A percentile compares a stretch with the other conserved stretches of the same genome.
These are phyloP conservation scores for Tylopilus balloui DNA, from an alignment of 768 basidiomycete genomes.

Conservation along the genomic window DNA sequence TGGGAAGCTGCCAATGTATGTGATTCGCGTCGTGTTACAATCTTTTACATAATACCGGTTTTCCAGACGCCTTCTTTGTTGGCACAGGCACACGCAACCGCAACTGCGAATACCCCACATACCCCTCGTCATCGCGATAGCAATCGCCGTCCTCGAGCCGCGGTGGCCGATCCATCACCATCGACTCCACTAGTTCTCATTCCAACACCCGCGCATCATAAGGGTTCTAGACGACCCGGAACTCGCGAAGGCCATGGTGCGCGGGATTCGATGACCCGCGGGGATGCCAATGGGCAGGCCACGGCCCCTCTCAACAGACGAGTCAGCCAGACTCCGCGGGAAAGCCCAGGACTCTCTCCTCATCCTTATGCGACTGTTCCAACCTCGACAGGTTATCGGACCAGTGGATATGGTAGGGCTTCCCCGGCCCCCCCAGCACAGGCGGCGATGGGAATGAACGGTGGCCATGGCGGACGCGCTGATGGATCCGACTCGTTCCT, in stretches of 20 bases:
- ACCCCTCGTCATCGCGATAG: slow-evolving; percentile 52
- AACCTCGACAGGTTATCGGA: slow-evolving; percentile 52
- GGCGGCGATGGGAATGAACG: slow-evolving; percentile 36
- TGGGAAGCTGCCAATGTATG: slow-evolving; percentile 88
- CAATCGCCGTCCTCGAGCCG: slow-evolving; percentile 45
- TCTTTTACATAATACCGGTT: slow-evolving; percentile 2
- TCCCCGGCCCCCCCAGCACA: slow-evolving; percentile 41
- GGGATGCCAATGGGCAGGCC: slow-evolving; percentile 57
- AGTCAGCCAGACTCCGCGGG: slow-evolving; percentile 59
- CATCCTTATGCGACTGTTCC: slow-evolving; percentile 75
- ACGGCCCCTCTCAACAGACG: slow-evolving; percentile 64
- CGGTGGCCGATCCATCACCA: slow-evolving; percentile 52
- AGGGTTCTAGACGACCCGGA: slow-evolving; percentile 46
- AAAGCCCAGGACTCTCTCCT: slow-evolving; percentile 44
- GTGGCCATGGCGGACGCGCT: slow-evolving; percentile 39
- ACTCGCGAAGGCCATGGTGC: slow-evolving; percentile 44
- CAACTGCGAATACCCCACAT: slow-evolving; percentile 52
- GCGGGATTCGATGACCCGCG: slow-evolving; percentile 45
- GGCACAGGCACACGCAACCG: slow-evolving; percentile 51
- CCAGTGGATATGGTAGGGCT: slow-evolving; percentile 50
- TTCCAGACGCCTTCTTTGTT: slow-evolving; percentile 43
- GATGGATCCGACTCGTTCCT: slow-evolving; percentile 67
- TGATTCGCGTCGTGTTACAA: slow-evolving; percentile 16
- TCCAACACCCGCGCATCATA: slow-evolving; percentile 64
- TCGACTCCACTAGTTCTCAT: slow-evolving; percentile 57